phyloP scores from a whole-genome alignment of 2,329 filamentous ascomycete genomes.

The Phialophora chinensis region DNA sequence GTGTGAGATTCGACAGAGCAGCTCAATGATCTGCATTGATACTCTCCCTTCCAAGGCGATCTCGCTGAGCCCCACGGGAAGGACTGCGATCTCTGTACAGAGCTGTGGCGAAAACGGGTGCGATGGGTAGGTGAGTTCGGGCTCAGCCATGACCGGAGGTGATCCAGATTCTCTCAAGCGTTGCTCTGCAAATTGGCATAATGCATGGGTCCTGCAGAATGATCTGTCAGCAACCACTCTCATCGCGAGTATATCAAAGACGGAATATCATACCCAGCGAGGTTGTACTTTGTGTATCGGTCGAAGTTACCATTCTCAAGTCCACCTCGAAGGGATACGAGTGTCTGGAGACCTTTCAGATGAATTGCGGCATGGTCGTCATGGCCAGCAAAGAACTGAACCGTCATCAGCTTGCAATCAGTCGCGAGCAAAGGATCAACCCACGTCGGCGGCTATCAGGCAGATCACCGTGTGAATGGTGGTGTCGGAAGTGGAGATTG shows the following conservation, averaged over 20 bases:
- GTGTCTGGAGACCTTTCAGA: slow-evolving; percentile 16
- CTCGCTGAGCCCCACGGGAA: slow-evolving; percentile 11
- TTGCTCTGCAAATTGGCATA: slow-evolving; percentile 14
- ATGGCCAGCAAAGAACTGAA: slow-evolving; percentile 15
- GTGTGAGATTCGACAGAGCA: slow-evolving; percentile 6
- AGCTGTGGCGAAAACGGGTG: slow-evolving; percentile 11
- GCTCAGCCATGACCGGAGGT: slow-evolving; percentile 1
- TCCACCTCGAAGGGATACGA: slow-evolving; percentile 18
- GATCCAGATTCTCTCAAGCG: slow-evolving; percentile 6
- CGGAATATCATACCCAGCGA: slow-evolving; percentile 3
- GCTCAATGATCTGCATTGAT: slow-evolving; percentile 12
- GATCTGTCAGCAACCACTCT: neutral
- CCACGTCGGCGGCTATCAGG: slow-evolving; percentile 17
- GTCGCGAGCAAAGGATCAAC: neutral
- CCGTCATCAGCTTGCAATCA: neutral
- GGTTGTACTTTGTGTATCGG: slow-evolving; percentile 18
- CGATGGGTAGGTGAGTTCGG: slow-evolving; percentile 10
- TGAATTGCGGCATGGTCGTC: slow-evolving; percentile 17
- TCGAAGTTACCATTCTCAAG: slow-evolving; percentile 16
- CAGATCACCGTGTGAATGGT: slow-evolving; percentile 16
- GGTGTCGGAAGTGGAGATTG: slow-evolving; percentile 13
- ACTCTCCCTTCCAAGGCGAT: slow-evolving; percentile 10
- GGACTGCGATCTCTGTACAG: slow-evolving; percentile 16
- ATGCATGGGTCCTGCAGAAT: slow-evolving; percentile 3
- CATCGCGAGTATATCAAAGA: neutral